Evolutionary conservation across 257 asterid species (phyloP).

Genomic region (Mentha longifolia): DNA sequence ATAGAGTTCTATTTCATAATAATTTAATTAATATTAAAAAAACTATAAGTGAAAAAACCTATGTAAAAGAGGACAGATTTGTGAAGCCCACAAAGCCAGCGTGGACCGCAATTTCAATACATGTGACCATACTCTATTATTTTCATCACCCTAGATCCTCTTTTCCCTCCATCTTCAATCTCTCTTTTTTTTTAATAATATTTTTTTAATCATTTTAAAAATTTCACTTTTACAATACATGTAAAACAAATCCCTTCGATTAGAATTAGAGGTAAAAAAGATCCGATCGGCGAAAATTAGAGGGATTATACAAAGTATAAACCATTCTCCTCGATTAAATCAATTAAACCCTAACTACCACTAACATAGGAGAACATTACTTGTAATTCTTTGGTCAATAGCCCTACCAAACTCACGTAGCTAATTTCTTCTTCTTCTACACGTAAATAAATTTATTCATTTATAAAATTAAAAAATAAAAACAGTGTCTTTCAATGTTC

Average conservation of each 20-base stretch:
- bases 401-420: conserved; percentile 9
- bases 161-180: neutral
- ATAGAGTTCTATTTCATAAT: no score
- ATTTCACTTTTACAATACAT: neutral
- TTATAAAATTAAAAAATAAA: neutral
- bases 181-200: no score
- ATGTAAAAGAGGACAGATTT: conserved; percentile 33
- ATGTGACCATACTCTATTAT: neutral
- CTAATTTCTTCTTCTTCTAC: conserved; percentile 20
- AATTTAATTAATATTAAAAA: no score
- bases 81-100: conserved; percentile 29
- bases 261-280: neutral
- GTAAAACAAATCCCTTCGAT: neutral
- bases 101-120: conserved; percentile 24
- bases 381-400: conserved; percentile 21
- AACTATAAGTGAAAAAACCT: conserved; percentile 32
- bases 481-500: conserved; percentile 44
- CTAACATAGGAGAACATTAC: neutral
- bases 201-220: neutral
- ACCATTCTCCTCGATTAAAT: neutral
- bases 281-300: neutral
- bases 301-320: no score
- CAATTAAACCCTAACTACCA: neutral
- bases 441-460: neutral
- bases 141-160: neutral